phyloP scores from a whole-genome alignment of 192 early-diverging fungal genomes.

The Dispira parvispora region DNA sequence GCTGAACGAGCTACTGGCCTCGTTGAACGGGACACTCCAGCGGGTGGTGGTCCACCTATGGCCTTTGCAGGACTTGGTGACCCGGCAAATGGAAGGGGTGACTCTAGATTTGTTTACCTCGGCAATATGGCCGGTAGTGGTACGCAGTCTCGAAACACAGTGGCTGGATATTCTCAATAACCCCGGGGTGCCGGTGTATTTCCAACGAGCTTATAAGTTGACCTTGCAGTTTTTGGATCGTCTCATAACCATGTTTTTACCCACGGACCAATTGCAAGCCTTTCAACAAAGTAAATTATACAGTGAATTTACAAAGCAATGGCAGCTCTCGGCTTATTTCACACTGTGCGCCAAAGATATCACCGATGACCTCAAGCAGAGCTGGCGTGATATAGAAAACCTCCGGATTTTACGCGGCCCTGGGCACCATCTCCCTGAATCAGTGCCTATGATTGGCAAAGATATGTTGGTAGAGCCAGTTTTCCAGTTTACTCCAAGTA shows the following conservation, averaged over 20 bases:
- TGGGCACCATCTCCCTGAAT: background rate
- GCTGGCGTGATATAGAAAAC: background rate
- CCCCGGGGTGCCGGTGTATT: slow-evolving; percentile 3
- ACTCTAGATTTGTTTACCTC: background rate
- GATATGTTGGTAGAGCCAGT: background rate
- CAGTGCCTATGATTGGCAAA: background rate
- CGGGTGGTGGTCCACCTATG: background rate
- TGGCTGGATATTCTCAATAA: slow-evolving; percentile 7
- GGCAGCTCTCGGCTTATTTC: slow-evolving; percentile 7
- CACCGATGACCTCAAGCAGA: background rate
- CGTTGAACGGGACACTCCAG: background rate
- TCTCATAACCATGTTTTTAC: background rate
- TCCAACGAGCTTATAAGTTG: background rate
- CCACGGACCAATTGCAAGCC: background rate
- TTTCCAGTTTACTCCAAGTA: background rate
- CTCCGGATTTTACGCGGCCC: background rate
- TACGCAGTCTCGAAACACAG: background rate
- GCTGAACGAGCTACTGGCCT: too few species aligned
- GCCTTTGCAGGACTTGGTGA: background rate
- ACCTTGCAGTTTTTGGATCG: slow-evolving; percentile 5
- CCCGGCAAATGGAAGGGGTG: background rate
- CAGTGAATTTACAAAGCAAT: slow-evolving; percentile 3
- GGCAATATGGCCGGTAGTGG: background rate
- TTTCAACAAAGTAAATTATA: background rate
- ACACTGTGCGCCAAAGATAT: background rate